Percentiles rank a stretch among this genome's conserved stretches.
Evolutionary conservation across 192 early-diverging fungal genomes (phyloP).

Genomic region (Entomortierella chlamydospora): DNA sequence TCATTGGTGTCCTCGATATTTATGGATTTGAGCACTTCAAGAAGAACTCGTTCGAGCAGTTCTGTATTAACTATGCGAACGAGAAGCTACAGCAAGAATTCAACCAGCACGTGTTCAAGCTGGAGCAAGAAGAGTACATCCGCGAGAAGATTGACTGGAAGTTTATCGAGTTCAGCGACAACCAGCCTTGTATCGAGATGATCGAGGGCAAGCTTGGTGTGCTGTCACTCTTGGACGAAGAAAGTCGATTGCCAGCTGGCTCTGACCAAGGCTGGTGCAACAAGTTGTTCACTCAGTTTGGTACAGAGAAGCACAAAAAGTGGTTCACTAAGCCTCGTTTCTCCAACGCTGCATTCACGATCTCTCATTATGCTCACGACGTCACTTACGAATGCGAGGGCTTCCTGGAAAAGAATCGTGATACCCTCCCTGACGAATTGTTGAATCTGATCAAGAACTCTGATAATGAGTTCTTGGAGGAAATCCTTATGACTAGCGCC

Average conservation of each 20-base stretch:
- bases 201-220: conserved; percentile 97
- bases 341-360: conserved; percentile 87
- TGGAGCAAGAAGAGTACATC: conserved; percentile 98
- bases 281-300: conserved; percentile 92
- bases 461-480: conserved; percentile 84
- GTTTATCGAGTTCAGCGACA: conserved; percentile 99
- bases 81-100: conserved; percentile 99
- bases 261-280: conserved; percentile 86
- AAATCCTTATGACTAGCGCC: conserved; percentile 76
- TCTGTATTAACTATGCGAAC: conserved; percentile 98
- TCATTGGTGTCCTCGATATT: conserved; percentile 99
- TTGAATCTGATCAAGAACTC: conserved; percentile 81
- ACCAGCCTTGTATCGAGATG: conserved; percentile 98
- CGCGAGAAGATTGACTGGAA: conserved; percentile 98
- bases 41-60: conserved; percentile 99
- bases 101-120: conserved; percentile 98
- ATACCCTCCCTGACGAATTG: conserved; percentile 95
- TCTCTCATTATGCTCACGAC: conserved; percentile 95
- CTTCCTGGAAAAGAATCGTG: conserved; percentile 99
- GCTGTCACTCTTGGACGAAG: conserved; percentile 94
- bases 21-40: conserved; percentile 99
- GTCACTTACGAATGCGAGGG: conserved; percentile 95
- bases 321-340: conserved; percentile 95
- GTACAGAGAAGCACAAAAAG: conserved; percentile 67
- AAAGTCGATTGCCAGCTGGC: conserved; percentile 84